These are phyloP conservation scores for Scytalidium lignicola DNA, from an alignment of 2,329 filamentous ascomycete genomes.

Conservation along the genomic window DNA sequence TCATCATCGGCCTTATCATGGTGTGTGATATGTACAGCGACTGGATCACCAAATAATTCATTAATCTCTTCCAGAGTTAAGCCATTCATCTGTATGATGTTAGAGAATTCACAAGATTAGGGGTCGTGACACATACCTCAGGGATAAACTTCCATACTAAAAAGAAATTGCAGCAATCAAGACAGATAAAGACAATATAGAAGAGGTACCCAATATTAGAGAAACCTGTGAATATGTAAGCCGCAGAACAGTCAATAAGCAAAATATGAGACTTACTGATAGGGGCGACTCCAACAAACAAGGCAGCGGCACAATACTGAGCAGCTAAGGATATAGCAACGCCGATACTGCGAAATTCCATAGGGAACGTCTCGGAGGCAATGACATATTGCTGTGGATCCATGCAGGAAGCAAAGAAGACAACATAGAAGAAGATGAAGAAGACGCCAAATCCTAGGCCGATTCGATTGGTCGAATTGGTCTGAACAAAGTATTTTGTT, in stretches of 20 bases:
- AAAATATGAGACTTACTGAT: background rate
- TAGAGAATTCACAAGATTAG: background rate
- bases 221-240: background rate
- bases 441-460: conserved; percentile 4
- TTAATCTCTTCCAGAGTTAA: conserved; percentile 8
- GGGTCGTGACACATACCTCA: background rate
- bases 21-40: conserved; percentile 1
- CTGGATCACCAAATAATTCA: conserved; percentile 5
- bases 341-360: background rate
- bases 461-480: conserved; percentile 1
- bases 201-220: conserved; percentile 4
- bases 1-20: background rate
- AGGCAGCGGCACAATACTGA: background rate
- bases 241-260: background rate
- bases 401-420: conserved; percentile 8
- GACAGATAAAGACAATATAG: conserved; percentile 6
- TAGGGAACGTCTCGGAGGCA: background rate
- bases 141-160: background rate
- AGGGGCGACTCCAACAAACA: background rate
- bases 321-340: background rate
- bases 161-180: background rate
- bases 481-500: conserved; percentile 1
- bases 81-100: conserved; percentile 2
- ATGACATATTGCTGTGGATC: conserved; percentile 5
- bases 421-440: conserved; percentile 4